phyloP scores from a whole-genome alignment of 306 rosid genomes.

The Mimosa bimucronata region DNA sequence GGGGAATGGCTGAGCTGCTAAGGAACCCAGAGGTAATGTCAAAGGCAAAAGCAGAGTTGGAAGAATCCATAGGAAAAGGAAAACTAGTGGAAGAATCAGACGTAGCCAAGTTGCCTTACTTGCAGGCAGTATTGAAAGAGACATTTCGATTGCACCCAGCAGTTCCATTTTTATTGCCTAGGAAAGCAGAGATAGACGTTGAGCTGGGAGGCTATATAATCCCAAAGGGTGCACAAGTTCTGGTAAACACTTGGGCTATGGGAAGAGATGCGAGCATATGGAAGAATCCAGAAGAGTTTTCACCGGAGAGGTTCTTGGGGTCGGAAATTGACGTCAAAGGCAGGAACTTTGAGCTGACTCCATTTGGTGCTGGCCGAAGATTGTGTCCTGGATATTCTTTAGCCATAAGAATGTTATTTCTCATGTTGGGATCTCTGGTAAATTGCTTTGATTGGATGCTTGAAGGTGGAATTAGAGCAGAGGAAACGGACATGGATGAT shows the following conservation, averaged over 20 bases:
- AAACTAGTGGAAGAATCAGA: slow-evolving; percentile 52
- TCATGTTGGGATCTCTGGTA: slow-evolving; percentile 45
- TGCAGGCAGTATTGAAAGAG: slow-evolving; percentile 41
- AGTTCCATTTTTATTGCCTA: slow-evolving; percentile 46
- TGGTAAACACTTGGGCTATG: slow-evolving; percentile 48
- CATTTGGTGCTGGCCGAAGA: slow-evolving; percentile 44
- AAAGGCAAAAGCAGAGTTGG: slow-evolving; percentile 45
- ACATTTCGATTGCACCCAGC: slow-evolving; percentile 13
- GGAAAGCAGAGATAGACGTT: slow-evolving; percentile 42
- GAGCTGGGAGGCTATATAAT: slow-evolving; percentile 38
- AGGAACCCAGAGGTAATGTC: slow-evolving; percentile 40
- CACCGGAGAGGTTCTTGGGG: slow-evolving; percentile 37
- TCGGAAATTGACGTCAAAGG: slow-evolving; percentile 47
- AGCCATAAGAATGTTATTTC: slow-evolving; percentile 39
- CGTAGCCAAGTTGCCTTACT: slow-evolving; percentile 42
- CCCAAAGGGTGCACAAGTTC: slow-evolving; percentile 48
- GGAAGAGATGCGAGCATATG: slow-evolving; percentile 30
- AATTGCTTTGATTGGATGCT: slow-evolving; percentile 58
- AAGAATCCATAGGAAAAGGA: slow-evolving; percentile 46
- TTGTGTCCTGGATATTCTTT: slow-evolving; percentile 45
- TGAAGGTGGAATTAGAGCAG: slow-evolving; percentile 36
- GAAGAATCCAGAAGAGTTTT: slow-evolving; percentile 43
- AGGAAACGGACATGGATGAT: slow-evolving; percentile 47
- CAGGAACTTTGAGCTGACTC: slow-evolving; percentile 42
- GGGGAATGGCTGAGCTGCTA: slow-evolving; percentile 56